Evolutionary conservation across 1,139 yeast species (phyloP), one percentile per base, ranked within the genome.

Genomic region (Diutina ranongensis): DNA sequence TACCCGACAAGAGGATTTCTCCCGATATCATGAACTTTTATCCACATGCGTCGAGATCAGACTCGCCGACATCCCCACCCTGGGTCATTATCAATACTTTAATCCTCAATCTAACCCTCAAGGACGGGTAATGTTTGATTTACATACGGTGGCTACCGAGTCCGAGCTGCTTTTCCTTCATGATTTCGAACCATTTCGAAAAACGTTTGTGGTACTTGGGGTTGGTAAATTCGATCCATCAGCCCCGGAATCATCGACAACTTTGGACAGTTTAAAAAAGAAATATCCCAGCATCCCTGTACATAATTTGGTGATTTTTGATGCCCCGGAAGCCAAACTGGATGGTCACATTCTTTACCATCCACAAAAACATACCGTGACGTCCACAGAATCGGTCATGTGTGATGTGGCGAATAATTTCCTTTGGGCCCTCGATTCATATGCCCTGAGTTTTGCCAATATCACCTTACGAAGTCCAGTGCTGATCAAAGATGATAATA

Each of bases 121-220:
- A 45, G 97, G 97, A 0, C 65, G 81, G 46, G 62, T 86, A 1
- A 59, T 78, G 15, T 83, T 74, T 54, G 82, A 82, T 48, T 78
- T 79, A 51, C 63, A 60, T 20, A 62, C 75, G 0, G 55, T 72
- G 1, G 60, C 66, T 31, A 72, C 74, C 12, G 86, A 82, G 49
- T 67, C 71, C 21, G 85, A 80, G 46, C 67, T 68, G 19, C 63
- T 79, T 9, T 82, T 84, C 49, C 65, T 89, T 47, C 86, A 84
- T 54, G 97, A 89, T 60, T 79, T 89, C 52, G 97, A 92, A 60
- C 95, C 96, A 1, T 86, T 74, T 60, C 65, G 97, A 46, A 87
- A 87, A 58, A 74, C 80, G 0, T 80, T 83, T 51, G 68, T 81
- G 4, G 72, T 84, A 1, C 56, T 89, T 33, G 96, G 94, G 0